Evolutionary conservation across 345 rosid genomes (phyloP).

Genomic region (Draba incana): DNA sequence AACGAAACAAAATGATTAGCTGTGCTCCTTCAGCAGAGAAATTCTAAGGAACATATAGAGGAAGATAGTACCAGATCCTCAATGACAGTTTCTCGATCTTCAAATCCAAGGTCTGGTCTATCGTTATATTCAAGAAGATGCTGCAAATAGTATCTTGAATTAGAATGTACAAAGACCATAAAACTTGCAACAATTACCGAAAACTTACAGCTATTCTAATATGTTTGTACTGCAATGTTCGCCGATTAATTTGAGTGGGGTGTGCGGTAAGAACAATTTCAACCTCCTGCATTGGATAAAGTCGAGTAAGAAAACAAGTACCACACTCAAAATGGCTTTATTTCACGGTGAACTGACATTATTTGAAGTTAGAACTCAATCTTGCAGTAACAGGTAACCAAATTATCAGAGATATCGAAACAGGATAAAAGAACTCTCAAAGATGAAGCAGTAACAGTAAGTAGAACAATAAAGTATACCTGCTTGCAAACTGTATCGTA

Average conservation of each 20-base stretch:
- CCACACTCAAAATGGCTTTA: constrained; percentile 6
- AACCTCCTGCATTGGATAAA: constrained; percentile 62
- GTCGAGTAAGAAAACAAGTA: constrained; percentile 10
- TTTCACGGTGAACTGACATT: not conserved
- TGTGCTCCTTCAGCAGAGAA: constrained; percentile 17
- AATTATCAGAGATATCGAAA: not conserved
- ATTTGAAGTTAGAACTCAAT: not conserved
- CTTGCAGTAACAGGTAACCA: constrained; percentile 6
- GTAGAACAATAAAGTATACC: constrained; percentile 46
- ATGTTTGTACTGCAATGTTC: constrained; percentile 94
- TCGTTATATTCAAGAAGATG: constrained; percentile 91
- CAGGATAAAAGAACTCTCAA: not conserved
- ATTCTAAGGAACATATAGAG: not conserved
- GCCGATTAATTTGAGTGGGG: constrained; percentile 90
- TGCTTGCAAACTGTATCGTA: constrained; percentile 86
- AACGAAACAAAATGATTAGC: constrained; percentile 11
- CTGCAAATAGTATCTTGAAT: constrained; percentile 48
- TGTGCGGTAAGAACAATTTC: constrained; percentile 98
- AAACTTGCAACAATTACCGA: constrained; percentile 22
- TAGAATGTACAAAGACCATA: constrained; percentile 25
- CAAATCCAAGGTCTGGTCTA: constrained; percentile 86
- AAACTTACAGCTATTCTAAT: constrained; percentile 81
- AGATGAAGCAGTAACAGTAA: constrained; percentile 7
- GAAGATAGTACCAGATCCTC: constrained; percentile 84
- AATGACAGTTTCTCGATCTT: constrained; percentile 87